Conservation (phyloP, 768 basidiomycete species). For the Boletus rex-veris region DNA sequence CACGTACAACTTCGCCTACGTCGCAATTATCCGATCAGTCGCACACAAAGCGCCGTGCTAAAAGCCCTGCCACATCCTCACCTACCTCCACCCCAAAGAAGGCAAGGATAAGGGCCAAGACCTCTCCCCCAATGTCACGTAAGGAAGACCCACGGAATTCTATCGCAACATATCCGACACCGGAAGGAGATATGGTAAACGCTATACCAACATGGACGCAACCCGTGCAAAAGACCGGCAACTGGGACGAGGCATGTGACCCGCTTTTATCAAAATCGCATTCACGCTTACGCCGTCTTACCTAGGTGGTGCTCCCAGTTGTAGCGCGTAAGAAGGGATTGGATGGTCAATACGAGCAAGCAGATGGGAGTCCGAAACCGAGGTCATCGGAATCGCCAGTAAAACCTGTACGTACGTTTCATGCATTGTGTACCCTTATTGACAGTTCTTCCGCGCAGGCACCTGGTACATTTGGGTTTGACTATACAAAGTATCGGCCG, state of each 20-base stretch:
- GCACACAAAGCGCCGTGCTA: constrained; percentile 43
- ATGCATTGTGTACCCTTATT: not conserved
- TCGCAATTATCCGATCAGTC: constrained; percentile 29
- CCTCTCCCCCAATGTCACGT: constrained; percentile 30
- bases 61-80: constrained; percentile 44
- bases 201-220: constrained; percentile 85
- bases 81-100: constrained; percentile 40
- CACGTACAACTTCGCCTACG: constrained; percentile 31
- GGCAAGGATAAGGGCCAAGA: constrained; percentile 35
- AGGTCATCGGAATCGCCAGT: constrained; percentile 40
- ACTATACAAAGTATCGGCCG: constrained; percentile 65
- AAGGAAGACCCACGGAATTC: constrained; percentile 50
- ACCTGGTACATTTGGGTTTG: constrained; percentile 80
- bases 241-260: constrained; percentile 77
- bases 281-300: constrained; percentile 6
- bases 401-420: constrained; percentile 52
- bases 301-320: constrained; percentile 76
- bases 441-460: constrained; percentile 42
- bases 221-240: constrained; percentile 60
- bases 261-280: not conserved
- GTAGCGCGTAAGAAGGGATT: constrained; percentile 82
- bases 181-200: constrained; percentile 54
- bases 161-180: constrained; percentile 66
- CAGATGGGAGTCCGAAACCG: constrained; percentile 63
- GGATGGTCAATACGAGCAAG: constrained; percentile 64